These are phyloP conservation scores for Lathyrus sativus DNA, from an alignment of 306 rosid species.

Conservation along the genomic window DNA sequence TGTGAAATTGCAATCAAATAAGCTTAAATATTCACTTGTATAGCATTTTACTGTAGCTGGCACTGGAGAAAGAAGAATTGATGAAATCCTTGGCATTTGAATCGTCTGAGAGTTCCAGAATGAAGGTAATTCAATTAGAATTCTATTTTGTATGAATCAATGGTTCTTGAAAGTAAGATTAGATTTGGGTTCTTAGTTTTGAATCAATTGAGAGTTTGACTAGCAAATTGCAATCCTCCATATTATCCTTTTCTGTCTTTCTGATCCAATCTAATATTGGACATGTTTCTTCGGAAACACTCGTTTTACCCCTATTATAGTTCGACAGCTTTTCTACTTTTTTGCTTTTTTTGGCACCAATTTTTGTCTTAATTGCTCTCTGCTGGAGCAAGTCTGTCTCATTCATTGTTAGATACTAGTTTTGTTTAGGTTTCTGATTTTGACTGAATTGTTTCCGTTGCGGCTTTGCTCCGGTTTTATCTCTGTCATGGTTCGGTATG, in stretches of 20 bases:
- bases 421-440: not conserved
- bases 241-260: not conserved
- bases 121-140: conserved; percentile 61
- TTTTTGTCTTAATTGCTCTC: not conserved
- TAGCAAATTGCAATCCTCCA: not conserved
- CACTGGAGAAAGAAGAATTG: conserved; percentile 91
- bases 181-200: conserved; percentile 11
- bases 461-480: not conserved
- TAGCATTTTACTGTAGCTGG: conserved; percentile 59
- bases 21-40: conserved; percentile 20
- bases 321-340: not conserved
- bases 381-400: not conserved
- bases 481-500: not conserved
- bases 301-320: not conserved
- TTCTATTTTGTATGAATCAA: conserved; percentile 18
- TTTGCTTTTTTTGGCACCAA: not conserved
- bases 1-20: conserved; percentile 26
- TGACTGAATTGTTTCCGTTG: not conserved
- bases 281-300: not conserved
- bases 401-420: not conserved
- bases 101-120: conserved; percentile 72
- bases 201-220: conserved; percentile 6
- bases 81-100: conserved; percentile 70
- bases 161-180: conserved; percentile 26
- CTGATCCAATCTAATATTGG: not conserved